A percentile compares a stretch with the other conserved stretches of the same genome.
These are phyloP conservation scores for Filosporella fistucella DNA, from an alignment of 495 filamentous ascomycete genomes.

Conservation along the genomic window DNA sequence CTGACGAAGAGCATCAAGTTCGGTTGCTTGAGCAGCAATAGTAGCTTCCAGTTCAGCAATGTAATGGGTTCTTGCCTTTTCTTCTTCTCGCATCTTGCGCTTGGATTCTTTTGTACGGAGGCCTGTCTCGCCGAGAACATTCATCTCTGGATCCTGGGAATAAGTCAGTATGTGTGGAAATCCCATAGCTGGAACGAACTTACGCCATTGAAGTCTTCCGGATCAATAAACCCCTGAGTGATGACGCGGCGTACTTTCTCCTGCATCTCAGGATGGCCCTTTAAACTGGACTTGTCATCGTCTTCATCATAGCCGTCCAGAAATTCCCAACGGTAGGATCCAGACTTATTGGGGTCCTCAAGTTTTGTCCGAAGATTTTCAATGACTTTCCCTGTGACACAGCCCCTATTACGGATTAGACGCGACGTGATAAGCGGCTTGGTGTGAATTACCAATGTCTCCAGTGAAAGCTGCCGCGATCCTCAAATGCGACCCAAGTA, in stretches of 20 bases:
- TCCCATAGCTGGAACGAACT: conserved; percentile 21
- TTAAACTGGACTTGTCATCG: conserved; percentile 18
- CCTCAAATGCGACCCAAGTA: conserved; percentile 45
- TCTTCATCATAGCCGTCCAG: conserved; percentile 61
- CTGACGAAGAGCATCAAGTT: conserved; percentile 13
- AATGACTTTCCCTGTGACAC: conserved; percentile 59
- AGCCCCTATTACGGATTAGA: conserved; percentile 46
- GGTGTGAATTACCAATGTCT: conserved; percentile 59
- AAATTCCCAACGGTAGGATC: conserved; percentile 19
- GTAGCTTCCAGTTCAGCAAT: conserved; percentile 1
- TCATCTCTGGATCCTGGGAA: conserved; percentile 54
- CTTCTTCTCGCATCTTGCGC: conserved; percentile 33
- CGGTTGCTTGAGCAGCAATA: background rate
- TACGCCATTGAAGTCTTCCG: conserved; percentile 70
- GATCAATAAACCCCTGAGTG: conserved; percentile 62
- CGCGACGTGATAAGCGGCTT: background rate
- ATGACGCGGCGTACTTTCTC: conserved; percentile 56
- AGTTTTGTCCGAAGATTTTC: conserved; percentile 37
- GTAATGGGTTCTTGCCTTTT: conserved; percentile 13
- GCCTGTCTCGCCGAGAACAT: conserved; percentile 51
- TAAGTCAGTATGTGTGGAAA: conserved; percentile 11
- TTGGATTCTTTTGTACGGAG: conserved; percentile 36
- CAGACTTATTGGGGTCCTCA: conserved; percentile 14
- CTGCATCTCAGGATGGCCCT: conserved; percentile 52
- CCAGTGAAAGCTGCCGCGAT: conserved; percentile 48